A percentile compares a stretch with the other conserved stretches of the same genome.
These are phyloP conservation scores for Pisolithus marmoratus DNA, from an alignment of 768 basidiomycete species.

Conservation along the genomic window DNA sequence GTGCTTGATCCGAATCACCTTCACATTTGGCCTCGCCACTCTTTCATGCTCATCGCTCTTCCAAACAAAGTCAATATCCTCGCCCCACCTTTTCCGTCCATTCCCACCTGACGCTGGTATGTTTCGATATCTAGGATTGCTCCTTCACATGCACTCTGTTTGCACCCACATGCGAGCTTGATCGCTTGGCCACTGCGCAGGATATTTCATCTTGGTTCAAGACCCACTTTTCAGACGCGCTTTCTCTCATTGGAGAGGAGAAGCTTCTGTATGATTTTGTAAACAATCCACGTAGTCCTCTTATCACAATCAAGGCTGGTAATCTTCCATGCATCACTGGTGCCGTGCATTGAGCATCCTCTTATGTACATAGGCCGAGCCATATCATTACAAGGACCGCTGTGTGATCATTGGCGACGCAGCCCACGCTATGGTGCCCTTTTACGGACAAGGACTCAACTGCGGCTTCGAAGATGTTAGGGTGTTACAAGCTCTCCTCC, in stretches of 20 bases:
- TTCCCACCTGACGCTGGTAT: conserved; percentile 19
- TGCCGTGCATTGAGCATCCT: conserved; percentile 13
- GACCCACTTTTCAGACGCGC: conserved; percentile 82
- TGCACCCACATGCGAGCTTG: conserved; percentile 74
- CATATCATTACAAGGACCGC: conserved; percentile 88
- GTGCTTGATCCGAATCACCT: conserved; percentile 91
- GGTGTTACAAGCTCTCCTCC: conserved; percentile 71
- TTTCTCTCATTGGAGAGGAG: conserved; percentile 78
- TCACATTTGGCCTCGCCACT: conserved; percentile 98
- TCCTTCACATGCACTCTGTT: conserved; percentile 97
- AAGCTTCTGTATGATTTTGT: conserved; percentile 71
- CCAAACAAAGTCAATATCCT: conserved; percentile 78
- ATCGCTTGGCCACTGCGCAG: conserved; percentile 56
- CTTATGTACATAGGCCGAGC: conserved; percentile 51
- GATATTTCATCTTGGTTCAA: conserved; percentile 70
- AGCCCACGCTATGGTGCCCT: conserved; percentile 98
- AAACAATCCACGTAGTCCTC: conserved; percentile 79
- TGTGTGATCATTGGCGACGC: conserved; percentile 90
- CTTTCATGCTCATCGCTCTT: conserved; percentile 98
- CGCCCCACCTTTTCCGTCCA: conserved; percentile 9
- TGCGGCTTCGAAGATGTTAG: conserved; percentile 97
- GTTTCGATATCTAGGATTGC: conserved; percentile 63
- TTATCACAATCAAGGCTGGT: conserved; percentile 89
- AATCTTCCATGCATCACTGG: conserved; percentile 21
- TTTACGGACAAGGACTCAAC: conserved; percentile 95